These are phyloP conservation scores for Zygotorulaspora florentina DNA, from an alignment of 805 yeast species.

Conservation along the genomic window DNA sequence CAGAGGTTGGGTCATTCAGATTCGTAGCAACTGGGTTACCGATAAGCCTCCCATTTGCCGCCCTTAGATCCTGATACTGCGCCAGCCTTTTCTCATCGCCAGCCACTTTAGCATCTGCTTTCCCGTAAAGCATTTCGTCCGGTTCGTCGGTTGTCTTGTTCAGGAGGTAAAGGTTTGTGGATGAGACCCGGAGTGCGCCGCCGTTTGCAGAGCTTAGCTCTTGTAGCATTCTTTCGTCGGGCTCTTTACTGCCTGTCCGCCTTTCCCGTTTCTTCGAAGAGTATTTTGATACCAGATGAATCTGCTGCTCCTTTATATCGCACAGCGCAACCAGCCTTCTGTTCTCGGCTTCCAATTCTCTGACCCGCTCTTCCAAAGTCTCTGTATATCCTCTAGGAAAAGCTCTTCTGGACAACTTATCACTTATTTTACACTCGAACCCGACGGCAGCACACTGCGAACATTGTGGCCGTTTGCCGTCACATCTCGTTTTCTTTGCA, in stretches of 20 bases:
- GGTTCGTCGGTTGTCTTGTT: constrained; percentile 25
- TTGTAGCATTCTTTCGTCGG: constrained; percentile 21
- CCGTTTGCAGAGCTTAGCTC: constrained; percentile 23
- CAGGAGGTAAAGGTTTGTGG: constrained; percentile 35
- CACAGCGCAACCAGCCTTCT: constrained; percentile 53
- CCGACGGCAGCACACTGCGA: constrained; percentile 82
- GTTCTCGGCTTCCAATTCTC: constrained; percentile 81
- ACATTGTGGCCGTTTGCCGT: constrained; percentile 58
- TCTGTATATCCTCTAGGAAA: constrained; percentile 93
- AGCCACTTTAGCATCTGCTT: constrained; percentile 1
- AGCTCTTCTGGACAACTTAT: constrained; percentile 77
- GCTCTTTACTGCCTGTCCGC: constrained; percentile 8
- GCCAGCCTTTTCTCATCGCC: constrained; percentile 5
- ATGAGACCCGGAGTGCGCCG: constrained; percentile 29
- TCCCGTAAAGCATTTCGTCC: neutral
- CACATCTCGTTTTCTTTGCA: constrained; percentile 39
- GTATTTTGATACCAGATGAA: constrained; percentile 22
- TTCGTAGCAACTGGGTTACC: constrained; percentile 28
- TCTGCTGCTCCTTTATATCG: constrained; percentile 31
- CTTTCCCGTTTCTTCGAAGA: constrained; percentile 14
- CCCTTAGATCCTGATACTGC: neutral
- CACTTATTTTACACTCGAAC: constrained; percentile 83
- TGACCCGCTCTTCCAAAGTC: constrained; percentile 78
- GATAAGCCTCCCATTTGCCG: neutral
- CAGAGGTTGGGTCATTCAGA: constrained; percentile 31